A percentile compares a stretch with the other conserved stretches of the same genome.
These are phyloP conservation scores for Ogataea trehaloabstinens DNA, from an alignment of 805 yeast genomes.

Conservation along the genomic window DNA sequence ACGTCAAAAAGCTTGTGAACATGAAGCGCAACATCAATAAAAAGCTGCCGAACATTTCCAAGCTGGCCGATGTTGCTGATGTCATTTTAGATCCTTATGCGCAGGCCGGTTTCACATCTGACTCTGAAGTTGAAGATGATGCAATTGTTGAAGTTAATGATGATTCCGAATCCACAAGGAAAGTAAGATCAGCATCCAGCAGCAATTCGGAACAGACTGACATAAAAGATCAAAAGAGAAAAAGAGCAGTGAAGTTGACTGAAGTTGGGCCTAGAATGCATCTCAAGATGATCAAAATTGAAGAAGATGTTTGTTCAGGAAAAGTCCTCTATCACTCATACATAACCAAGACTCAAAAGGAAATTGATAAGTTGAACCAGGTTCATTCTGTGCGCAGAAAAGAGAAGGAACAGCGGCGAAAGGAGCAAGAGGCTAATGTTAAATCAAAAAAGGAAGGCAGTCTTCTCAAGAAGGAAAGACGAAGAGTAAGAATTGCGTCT, in stretches of 20 bases:
- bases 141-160: constrained; percentile 62
- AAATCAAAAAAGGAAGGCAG: constrained; percentile 70
- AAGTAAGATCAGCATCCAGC: neutral
- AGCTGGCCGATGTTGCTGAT: constrained; percentile 75
- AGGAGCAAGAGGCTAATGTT: constrained; percentile 76
- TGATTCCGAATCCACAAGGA: neutral
- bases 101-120: constrained; percentile 75
- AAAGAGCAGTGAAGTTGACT: constrained; percentile 86
- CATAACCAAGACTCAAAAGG: constrained; percentile 60
- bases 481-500: constrained; percentile 35
- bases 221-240: constrained; percentile 34
- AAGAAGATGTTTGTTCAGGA: constrained; percentile 88
- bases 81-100: constrained; percentile 80
- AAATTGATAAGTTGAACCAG: constrained; percentile 60
- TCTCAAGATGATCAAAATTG: constrained; percentile 76
- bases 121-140: constrained; percentile 92
- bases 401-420: constrained; percentile 68
- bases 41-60: constrained; percentile 65
- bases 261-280: constrained; percentile 91
- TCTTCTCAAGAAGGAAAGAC: constrained; percentile 69
- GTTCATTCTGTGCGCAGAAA: constrained; percentile 60
- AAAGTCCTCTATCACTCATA: constrained; percentile 82
- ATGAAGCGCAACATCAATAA: constrained; percentile 61
- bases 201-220: neutral
- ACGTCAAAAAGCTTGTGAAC: constrained; percentile 66